A percentile compares a stretch with the other conserved stretches of the same genome.
These are phyloP conservation scores for Dothideomycetidae sp. DNA, from an alignment of 2,329 filamentous ascomycete species.

Conservation along the genomic window DNA sequence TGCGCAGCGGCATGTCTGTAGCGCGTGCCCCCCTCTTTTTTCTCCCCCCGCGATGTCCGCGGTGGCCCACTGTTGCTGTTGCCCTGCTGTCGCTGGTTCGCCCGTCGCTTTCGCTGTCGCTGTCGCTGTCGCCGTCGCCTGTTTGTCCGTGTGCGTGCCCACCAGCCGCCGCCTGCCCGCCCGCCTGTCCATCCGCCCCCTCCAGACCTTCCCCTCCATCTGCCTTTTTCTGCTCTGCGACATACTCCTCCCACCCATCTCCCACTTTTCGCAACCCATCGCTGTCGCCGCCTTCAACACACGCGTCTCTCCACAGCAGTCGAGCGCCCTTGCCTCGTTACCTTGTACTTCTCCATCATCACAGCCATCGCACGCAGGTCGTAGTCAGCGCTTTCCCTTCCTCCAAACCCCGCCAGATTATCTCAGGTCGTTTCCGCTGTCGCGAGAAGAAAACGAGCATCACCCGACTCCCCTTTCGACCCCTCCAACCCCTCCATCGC, in stretches of 20 bases:
- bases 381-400: slow-evolving; percentile 41
- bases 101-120: too few species aligned
- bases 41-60: too few species aligned
- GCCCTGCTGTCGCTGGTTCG: too few species aligned
- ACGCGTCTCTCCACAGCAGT: slow-evolving; percentile 33
- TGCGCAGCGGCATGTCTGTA: too few species aligned
- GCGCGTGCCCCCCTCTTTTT: too few species aligned
- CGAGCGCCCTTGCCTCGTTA: slow-evolving; percentile 43
- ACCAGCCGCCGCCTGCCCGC: slow-evolving; percentile 9
- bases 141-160: too few species aligned
- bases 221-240: background rate
- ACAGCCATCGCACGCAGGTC: slow-evolving; percentile 48
- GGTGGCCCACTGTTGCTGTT: too few species aligned
- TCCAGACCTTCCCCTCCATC: slow-evolving; percentile 1
- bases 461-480: background rate
- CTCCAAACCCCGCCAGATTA: slow-evolving; percentile 18
- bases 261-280: slow-evolving; percentile 5
- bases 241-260: slow-evolving; percentile 3
- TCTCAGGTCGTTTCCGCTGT: slow-evolving; percentile 13
- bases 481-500: background rate
- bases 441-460: background rate
- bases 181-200: slow-evolving; percentile 14
- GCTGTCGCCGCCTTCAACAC: slow-evolving; percentile 18
- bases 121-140: too few species aligned
- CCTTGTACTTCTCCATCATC: slow-evolving; percentile 51